These are phyloP conservation scores for Halophytophthora polymorphica DNA, from an alignment of 352 stramenopile species.

Conservation along the genomic window DNA sequence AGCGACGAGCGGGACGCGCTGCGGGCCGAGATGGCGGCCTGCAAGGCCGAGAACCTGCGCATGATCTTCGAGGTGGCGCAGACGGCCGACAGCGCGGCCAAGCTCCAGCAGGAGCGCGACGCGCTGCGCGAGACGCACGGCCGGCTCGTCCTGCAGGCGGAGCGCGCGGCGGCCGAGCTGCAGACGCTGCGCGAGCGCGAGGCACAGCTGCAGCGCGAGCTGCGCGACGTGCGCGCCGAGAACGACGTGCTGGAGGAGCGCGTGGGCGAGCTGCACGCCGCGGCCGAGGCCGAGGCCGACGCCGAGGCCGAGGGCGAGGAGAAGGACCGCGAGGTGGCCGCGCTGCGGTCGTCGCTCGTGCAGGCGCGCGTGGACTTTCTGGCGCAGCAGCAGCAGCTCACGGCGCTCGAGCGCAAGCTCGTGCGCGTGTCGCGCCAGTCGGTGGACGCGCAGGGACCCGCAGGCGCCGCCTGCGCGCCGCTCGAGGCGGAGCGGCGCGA, in stretches of 20 bases:
- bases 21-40: conserved; percentile 47
- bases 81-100: conserved; percentile 52
- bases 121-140: conserved; percentile 29
- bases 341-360: conserved; percentile 53
- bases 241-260: conserved; percentile 60
- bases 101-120: conserved; percentile 64
- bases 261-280: conserved; percentile 40
- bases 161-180: conserved; percentile 27
- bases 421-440: conserved; percentile 42
- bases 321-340: conserved; percentile 52
- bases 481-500: conserved; percentile 56
- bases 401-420: conserved; percentile 53
- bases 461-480: conserved; percentile 21
- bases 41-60: conserved; percentile 69
- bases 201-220: conserved; percentile 30
- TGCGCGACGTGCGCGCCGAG: conserved; percentile 48
- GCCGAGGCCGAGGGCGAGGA: conserved; percentile 40
- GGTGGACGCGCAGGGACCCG: conserved; percentile 12
- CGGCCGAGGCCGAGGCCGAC: conserved; percentile 31
- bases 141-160: conserved; percentile 32
- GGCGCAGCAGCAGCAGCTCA: conserved; percentile 54
- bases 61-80: conserved; percentile 79
- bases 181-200: conserved; percentile 22
- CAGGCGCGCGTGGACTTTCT: conserved; percentile 54
- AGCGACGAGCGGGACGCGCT: conserved; percentile 15